These are phyloP conservation scores for Pichia membranifaciens DNA, from an alignment of 805 yeast species.

Conservation along the genomic window DNA sequence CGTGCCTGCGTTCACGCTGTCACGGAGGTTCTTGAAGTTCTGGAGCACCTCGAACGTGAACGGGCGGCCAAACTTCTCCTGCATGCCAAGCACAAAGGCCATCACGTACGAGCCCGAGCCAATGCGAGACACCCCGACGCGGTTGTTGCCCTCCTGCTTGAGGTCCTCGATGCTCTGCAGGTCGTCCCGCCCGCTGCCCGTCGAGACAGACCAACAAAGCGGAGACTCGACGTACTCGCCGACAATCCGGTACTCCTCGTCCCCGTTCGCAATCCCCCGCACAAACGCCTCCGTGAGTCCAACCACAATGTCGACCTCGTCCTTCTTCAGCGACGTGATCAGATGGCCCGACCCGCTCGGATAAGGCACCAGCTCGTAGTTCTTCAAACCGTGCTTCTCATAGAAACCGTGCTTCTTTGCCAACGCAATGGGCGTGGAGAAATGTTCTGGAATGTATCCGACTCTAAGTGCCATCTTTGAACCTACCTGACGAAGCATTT, in stretches of 20 bases:
- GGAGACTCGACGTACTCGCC: slow-evolving; percentile 87
- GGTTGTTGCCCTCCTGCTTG: slow-evolving; percentile 35
- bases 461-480: slow-evolving; percentile 37
- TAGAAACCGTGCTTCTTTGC: slow-evolving; percentile 59
- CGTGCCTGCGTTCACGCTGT: slow-evolving; percentile 58
- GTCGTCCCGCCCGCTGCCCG: slow-evolving; percentile 60
- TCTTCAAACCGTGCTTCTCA: slow-evolving; percentile 39
- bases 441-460: slow-evolving; percentile 90
- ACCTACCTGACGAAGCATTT: slow-evolving; percentile 4
- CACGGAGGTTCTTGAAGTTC: slow-evolving; percentile 71
- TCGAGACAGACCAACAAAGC: slow-evolving; percentile 83
- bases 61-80: slow-evolving; percentile 43
- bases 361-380: slow-evolving; percentile 57
- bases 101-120: slow-evolving; percentile 91
- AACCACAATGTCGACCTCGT: slow-evolving; percentile 70
- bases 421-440: slow-evolving; percentile 77
- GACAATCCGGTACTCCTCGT: slow-evolving; percentile 51
- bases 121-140: slow-evolving; percentile 76
- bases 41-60: slow-evolving; percentile 49
- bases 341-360: slow-evolving; percentile 88
- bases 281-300: slow-evolving; percentile 92
- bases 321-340: slow-evolving; percentile 60
- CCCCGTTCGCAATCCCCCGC: slow-evolving; percentile 72
- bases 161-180: slow-evolving; percentile 47
- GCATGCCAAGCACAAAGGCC: slow-evolving; percentile 76